Base-by-base conservation (phyloP, 805 yeast genomes). In the Saccharomycopsis malanga region DNA sequence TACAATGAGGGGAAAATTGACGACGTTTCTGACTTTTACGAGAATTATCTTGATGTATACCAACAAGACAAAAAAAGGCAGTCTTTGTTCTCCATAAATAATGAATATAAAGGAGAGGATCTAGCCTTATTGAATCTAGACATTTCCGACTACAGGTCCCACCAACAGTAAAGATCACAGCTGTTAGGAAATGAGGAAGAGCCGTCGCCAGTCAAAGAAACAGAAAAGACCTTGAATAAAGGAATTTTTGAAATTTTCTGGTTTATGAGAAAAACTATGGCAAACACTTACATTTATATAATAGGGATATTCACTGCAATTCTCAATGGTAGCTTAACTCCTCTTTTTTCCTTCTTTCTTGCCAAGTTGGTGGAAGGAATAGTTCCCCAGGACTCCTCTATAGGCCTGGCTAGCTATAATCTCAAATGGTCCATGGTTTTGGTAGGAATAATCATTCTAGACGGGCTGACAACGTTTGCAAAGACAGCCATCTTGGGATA, bases 271-370 rank as follows among this genome's bases (percentile, higher is more conserved):
- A 32, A 12, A 32, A 12, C 36, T 4, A 18, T 36, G 5, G 6
- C 5, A 12, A n/a, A 24, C 9, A 6, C 15, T 10, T 17, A 4
- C 17, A 50, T 62, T 2, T 56, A 78, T 0, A 10, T 60, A 0
- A 0, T 73, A 0, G 97, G 96, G 0, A 46, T 84, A 1, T 0
- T 72, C 0, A 54, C 73, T 4, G 69, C 88, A 0, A 52, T 80
- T 0, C 40, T 74, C 0, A 77, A 81, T 50, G 89, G 95, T 9
- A 73, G 72, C 0, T 62, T 76, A 1, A 81, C 78, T 49, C 97
- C 98, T 0, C 64, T 85, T 0, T 87, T 93, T 53, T 84, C 96
- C 0, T 88, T 64, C 58, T 74, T 83, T 23, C 78, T 89, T 53
- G 77, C 97, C 1, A 78, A 79, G 50, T 63, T 91, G 6, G 63